A percentile compares a stretch with the other conserved stretches of the same genome.
Evolutionary conservation across 2,329 filamentous ascomycete species (phyloP).

Genomic region (Amesomyces nigricolor): DNA sequence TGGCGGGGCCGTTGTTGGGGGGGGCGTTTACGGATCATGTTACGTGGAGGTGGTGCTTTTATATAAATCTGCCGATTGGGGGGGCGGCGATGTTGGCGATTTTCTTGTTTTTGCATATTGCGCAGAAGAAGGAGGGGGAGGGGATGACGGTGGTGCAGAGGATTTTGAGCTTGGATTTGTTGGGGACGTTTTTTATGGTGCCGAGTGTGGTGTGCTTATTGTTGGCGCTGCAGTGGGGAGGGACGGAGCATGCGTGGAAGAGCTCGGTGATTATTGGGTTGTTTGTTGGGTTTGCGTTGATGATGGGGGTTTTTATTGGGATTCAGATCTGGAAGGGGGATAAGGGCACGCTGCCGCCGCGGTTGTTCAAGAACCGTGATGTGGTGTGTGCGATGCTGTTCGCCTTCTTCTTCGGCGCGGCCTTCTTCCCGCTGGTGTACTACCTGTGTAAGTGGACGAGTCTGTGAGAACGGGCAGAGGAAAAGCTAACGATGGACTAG

Average conservation of each 20-base stretch:
- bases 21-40: constrained; percentile 45
- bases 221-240: constrained; percentile 54
- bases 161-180: constrained; percentile 43
- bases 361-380: constrained; percentile 43
- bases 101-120: constrained; percentile 23
- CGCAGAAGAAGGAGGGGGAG: constrained; percentile 31
- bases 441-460: constrained; percentile 41
- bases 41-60: constrained; percentile 51
- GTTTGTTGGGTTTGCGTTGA: constrained; percentile 43
- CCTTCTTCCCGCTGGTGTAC: constrained; percentile 49
- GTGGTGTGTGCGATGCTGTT: constrained; percentile 38
- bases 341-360: constrained; percentile 44
- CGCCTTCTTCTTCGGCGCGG: constrained; percentile 44
- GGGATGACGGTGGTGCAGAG: constrained; percentile 33
- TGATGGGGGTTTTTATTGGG: constrained; percentile 43
- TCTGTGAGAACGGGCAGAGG: neutral
- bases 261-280: constrained; percentile 45
- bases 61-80: constrained; percentile 34
- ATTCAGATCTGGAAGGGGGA: constrained; percentile 43
- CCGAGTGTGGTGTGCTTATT: constrained; percentile 49
- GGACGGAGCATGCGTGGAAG: constrained; percentile 46
- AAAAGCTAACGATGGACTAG: constrained; percentile 24
- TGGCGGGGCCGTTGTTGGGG: constrained; percentile 46
- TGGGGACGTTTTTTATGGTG: constrained; percentile 46
- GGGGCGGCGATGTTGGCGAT: constrained; percentile 26